phyloP scores from a whole-genome alignment of 371 early-diverging fungal species.

The Circinella minor region DNA sequence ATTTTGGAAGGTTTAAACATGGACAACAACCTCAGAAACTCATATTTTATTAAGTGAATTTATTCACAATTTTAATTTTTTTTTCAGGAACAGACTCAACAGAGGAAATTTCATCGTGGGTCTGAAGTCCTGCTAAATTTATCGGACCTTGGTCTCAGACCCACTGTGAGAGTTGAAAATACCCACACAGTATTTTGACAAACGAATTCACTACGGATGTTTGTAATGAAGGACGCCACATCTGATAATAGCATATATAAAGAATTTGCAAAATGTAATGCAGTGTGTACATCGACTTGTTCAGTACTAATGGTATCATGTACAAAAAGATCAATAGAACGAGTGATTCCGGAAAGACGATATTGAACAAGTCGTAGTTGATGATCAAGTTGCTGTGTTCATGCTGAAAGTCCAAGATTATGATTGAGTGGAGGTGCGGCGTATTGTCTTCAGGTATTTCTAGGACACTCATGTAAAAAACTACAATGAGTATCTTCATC shows the following conservation, averaged over 20 bases:
- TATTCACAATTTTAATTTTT: too few relatives aligned
- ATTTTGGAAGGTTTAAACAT: too few relatives aligned
- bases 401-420: background rate
- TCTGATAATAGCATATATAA: background rate
- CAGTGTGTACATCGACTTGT: background rate
- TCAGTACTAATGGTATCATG: background rate
- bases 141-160: too few relatives aligned
- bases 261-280: background rate
- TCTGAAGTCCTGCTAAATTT: too few relatives aligned
- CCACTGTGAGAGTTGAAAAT: too few relatives aligned
- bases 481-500: background rate
- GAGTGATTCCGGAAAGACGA: constrained; percentile 15
- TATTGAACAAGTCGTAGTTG: constrained; percentile 11
- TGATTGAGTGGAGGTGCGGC: background rate
- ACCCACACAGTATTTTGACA: background rate
- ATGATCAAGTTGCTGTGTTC: background rate
- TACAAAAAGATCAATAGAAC: constrained; percentile 5
- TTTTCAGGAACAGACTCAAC: too few relatives aligned
- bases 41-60: too few relatives aligned
- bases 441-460: background rate
- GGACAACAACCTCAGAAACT: too few relatives aligned
- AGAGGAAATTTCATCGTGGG: too few relatives aligned
- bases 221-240: background rate
- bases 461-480: constrained; percentile 5
- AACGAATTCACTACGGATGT: background rate